Evolutionary conservation across 2,329 filamentous ascomycete species (phyloP), one percentile per base, ranked within the genome.

Genomic region (Microdochium bolleyi): DNA sequence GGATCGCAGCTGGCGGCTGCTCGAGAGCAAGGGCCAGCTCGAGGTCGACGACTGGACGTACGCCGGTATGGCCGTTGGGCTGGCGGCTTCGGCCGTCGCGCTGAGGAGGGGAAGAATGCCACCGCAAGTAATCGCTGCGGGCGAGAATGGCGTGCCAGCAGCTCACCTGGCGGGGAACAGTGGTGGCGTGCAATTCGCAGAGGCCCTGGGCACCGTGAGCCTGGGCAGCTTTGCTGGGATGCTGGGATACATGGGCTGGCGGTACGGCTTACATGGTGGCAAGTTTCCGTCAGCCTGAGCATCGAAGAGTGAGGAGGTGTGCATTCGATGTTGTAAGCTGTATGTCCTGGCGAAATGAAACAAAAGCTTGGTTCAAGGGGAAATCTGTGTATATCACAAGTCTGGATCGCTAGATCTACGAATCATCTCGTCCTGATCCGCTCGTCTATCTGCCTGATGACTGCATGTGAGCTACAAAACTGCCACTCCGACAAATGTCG

Each of bases 1-100:
- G 60, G 83, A 87, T 61, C 72, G 84, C 19, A 75, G 76, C 53
- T 87, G 83, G 82, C 70, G 83, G 27, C 61, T 87, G 50, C 58
- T 83, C 46, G 79, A 79, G 66, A 85, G 79, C 56, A 63, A 67
- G 41, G 75, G 78, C 0, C 82, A 87, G 69, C 61, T 79, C 1
- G 72, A 79, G 58, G 74, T 72, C 49, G 82, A 85, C 61, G 78
- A 80, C 59, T 82, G 74, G 72, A 77, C 73, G 21, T 70, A 75
- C 19, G 68, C 63, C 0, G 77, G 73, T 0, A 73, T 74, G 57
- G 67, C 61, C 0, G 61, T 62, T 1, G 62, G 59, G 0, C 32
- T 59, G 37, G 61, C 67, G 8, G 69, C 60, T 2, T 67, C 59
- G 3, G 52, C 63, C 3, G 50, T 67, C 4, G 67, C 61, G 2